Evolutionary conservation across 345 rosid genomes (phyloP).

Genomic region (Citrus sinensis): DVS_A1.0 CM039161.1:11071001-11071500

Average conservation of each 20-base stretch:
- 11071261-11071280: neutral
- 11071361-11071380: too few relatives aligned
- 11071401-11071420: too few relatives aligned
- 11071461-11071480: too few relatives aligned
- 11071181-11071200: neutral
- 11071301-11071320: neutral
- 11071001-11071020: neutral
- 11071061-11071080: neutral
- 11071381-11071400: too few relatives aligned
- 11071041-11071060: neutral
- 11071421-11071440: too few relatives aligned
- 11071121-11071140: neutral
- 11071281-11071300: neutral
- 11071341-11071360: too few relatives aligned
- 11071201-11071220: neutral
- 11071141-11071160: neutral
- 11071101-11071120: neutral
- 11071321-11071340: too few relatives aligned
- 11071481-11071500: too few relatives aligned
- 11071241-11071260: neutral
- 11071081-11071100: neutral
- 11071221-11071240: neutral
- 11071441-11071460: too few relatives aligned
- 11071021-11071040: neutral
- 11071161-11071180: neutral